Conservation (phyloP, 768 basidiomycete species). For the Suillus tomentosus region DNA sequence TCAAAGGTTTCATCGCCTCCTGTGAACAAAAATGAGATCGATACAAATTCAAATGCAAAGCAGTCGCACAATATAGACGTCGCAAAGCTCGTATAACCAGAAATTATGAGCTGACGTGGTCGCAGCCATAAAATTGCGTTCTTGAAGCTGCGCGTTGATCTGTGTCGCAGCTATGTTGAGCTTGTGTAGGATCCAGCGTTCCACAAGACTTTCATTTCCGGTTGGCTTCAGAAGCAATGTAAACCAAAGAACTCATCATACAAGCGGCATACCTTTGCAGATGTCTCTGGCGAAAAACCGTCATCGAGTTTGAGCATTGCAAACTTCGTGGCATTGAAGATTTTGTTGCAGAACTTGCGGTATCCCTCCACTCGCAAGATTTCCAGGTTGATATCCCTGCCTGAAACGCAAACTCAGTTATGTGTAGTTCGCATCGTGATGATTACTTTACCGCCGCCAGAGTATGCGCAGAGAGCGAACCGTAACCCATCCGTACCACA, state of each 20-base stretch:
- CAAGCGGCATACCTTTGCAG: constrained; percentile 56
- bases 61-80: constrained; percentile 89
- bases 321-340: constrained; percentile 98
- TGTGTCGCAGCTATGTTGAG: constrained; percentile 80
- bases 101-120: constrained; percentile 87
- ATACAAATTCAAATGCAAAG: not conserved
- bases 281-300: constrained; percentile 72
- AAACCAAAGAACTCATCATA: not conserved
- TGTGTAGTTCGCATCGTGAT: not conserved
- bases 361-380: constrained; percentile 96
- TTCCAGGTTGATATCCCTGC: constrained; percentile 96
- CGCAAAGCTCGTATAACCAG: constrained; percentile 99
- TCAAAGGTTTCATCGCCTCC: constrained; percentile 99
- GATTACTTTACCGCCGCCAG: constrained; percentile 67
- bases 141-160: constrained; percentile 71
- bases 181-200: constrained; percentile 95
- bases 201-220: constrained; percentile 88
- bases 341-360: constrained; percentile 99
- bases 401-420: constrained; percentile 39
- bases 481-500: constrained; percentile 96
- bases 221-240: constrained; percentile 57
- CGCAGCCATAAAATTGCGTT: constrained; percentile 92
- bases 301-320: constrained; percentile 97
- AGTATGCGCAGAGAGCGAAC: constrained; percentile 95
- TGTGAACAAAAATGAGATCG: constrained; percentile 32